Evolutionary conservation across 768 basidiomycete species (phyloP), one percentile per base, ranked within the genome.

Genomic region (Russula foetens): DNA sequence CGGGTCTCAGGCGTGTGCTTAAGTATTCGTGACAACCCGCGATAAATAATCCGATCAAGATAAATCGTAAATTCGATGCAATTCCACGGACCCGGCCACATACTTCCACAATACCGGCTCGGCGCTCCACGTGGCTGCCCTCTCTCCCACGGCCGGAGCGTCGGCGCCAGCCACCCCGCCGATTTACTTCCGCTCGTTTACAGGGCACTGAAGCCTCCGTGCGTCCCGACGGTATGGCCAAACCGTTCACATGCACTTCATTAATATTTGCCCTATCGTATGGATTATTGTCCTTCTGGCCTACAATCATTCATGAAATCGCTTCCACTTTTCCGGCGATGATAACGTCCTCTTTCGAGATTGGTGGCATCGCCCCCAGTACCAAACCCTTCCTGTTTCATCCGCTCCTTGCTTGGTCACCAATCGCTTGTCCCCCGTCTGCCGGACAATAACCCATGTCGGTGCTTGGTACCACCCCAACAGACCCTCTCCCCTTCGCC

Each of bases 1-100:
- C 59, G 53, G 63, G 63, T 3, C 59, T 54, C 59, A 50, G 63
- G 63, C 63, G 53, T 39, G 59, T 8, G 4, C 44, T 62, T 63
- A 63, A 62, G 63, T 62, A 61, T 52, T 15, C 15, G n/a, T 41
- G 61, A 56, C 47, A 61, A 61, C 15, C 26, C 38, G 4, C 29
- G 43, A 53, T 58, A 58, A 62, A 52, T 62, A 52, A 45, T 49
- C 47, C 4, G 48, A 57, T 57, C 56, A 56, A 62, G 61, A 62
- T 58, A 53, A 62, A 51, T 35, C 41, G 39, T 17, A 62, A 62
- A 53, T 58, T 57, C 61, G 44, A 56, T 52, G 28, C 63, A 39
- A 56, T 63, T 63, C 63, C 63, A 63, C 59, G 63, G 63, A 63
- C 50, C 45, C 44, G 63, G 62, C 62, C 53, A 31, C 52, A 26